Conservation (phyloP, 768 basidiomycete species). For the Cyathus striatus region DNA sequence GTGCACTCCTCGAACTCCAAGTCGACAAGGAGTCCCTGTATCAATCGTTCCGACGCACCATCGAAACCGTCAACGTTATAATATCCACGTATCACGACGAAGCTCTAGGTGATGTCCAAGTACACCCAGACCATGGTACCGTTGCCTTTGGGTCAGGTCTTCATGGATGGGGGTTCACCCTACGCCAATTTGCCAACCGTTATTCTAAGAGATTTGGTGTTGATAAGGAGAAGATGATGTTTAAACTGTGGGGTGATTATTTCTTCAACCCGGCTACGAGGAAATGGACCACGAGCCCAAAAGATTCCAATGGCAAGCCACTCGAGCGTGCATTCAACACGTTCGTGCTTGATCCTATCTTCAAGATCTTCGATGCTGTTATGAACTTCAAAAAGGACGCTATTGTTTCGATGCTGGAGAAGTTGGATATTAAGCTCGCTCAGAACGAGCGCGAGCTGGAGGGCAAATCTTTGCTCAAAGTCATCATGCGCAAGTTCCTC, state of each 20-base stretch:
- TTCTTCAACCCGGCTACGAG: conserved; percentile 96
- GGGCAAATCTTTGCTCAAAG: conserved; percentile 94
- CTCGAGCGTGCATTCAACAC: conserved; percentile 98
- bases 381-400: conserved; percentile 99
- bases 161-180: conserved; percentile 99
- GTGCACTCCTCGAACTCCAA: conserved; percentile 97
- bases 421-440: conserved; percentile 90
- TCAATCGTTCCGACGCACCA: conserved; percentile 96
- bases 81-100: conserved; percentile 94
- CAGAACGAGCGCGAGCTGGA: conserved; percentile 90
- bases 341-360: conserved; percentile 99
- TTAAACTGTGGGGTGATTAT: conserved; percentile 98
- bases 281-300: conserved; percentile 87
- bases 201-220: conserved; percentile 99
- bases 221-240: conserved; percentile 97
- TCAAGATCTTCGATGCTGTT: conserved; percentile 95
- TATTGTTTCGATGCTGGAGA: conserved; percentile 81
- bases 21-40: conserved; percentile 95
- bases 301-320: conserved; percentile 77
- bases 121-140: conserved; percentile 97
- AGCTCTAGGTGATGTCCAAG: conserved; percentile 96
- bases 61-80: conserved; percentile 98
- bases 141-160: conserved; percentile 99
- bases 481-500: conserved; percentile 98
- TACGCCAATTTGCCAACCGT: conserved; percentile 91